Evolutionary conservation across 345 rosid genomes (phyloP), one percentile per base, ranked within the genome.

Genomic region (Sonneratia alba): DNA sequence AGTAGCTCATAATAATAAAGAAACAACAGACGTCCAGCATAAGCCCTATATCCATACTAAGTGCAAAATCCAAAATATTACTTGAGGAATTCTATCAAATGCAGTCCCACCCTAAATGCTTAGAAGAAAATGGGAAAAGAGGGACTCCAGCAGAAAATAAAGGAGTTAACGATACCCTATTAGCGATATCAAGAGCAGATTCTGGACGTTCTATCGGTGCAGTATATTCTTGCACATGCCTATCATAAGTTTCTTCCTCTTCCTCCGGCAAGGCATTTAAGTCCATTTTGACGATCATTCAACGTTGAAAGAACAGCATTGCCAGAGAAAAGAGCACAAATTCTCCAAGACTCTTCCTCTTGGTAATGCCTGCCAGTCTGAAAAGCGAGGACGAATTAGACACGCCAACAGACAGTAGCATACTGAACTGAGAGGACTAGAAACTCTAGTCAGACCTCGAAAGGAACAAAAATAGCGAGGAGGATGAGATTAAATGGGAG

Each of bases 251-350:
- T 67, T 84, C 87, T 70, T 84, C 87, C 3, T 80, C 81, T 13
- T 80, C 85, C 64, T 84, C 87, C 47, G 87, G 87, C 37, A 80
- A 57, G 19, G 87, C 87, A 80, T 84, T 84, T 68, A 84, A 77
- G 74, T 84, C 85, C 87, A 82, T 82, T 22, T 79, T 73, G 61
- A 80, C 83, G 63, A 78, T 77, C 85, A 81, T 78, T 81, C 84
- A 79, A 68, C 81, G 37, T 49, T 59, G 38, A 45, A 74, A 71
- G 32, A 38, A 67, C 10, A 72, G 14, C 81, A 77, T 79, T 42
- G 55, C 69, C 12, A 9, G 65, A 49, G 66, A 51, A 32, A 71
- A 65, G 3, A 14, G 36, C 43, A 22, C 47, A 32, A 66, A 72
- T 36, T 45, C 70, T 24, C 66, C 34, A 65, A 42, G 49, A 42